Evolutionary conservation across 331 rosid genomes (phyloP), one percentile per base, ranked within the genome.

Genomic region (Malus hybrid): DNA sequence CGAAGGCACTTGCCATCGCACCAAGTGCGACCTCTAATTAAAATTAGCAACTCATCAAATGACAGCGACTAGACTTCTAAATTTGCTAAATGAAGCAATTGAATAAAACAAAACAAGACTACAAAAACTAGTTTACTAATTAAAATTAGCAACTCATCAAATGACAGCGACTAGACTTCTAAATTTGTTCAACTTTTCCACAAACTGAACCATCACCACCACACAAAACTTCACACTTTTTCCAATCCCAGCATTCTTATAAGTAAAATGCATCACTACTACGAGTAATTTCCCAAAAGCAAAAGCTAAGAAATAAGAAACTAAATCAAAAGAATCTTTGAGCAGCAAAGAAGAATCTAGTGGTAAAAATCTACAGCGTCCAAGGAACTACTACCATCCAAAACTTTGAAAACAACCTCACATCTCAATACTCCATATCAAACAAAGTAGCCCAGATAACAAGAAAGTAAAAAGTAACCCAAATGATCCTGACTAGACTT

Each of bases 401-500:
- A 74, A 60, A 55, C 36, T 52, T 22, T 69, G 74, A 46, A 75
- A 57, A 59, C 39, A 16, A 42, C 72, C 29, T 9, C 65, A 32
- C 34, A 24, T 11, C 11, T 8, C 22, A 55, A 31, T 62, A 65
- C 66, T 42, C 69, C 79, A 54, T 12, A 36, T 57, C 73, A 72
- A 33, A 32, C 42, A 61, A 76, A 68, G 28, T 46, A 76, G 62
- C 70, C 36, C 11, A 67, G 50, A 19, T 46, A 54, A 54, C 69
- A 44, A 70, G 20, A 42, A 9, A 15, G 57, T 16, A 52, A 16
- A 16, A 16, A 16, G 57, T 52, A 73, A 65, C 34, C 59, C 64
- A 56, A 50, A 75, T 75, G 57, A 74, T 70, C 78, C 54, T 42
- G 63, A 60, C 71, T 62, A 77, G 74, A 56, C 46, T 69, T 34